Evolutionary conservation across 2,329 filamentous ascomycete species (phyloP).

Genomic region (Botrytis medusae): DNA sequence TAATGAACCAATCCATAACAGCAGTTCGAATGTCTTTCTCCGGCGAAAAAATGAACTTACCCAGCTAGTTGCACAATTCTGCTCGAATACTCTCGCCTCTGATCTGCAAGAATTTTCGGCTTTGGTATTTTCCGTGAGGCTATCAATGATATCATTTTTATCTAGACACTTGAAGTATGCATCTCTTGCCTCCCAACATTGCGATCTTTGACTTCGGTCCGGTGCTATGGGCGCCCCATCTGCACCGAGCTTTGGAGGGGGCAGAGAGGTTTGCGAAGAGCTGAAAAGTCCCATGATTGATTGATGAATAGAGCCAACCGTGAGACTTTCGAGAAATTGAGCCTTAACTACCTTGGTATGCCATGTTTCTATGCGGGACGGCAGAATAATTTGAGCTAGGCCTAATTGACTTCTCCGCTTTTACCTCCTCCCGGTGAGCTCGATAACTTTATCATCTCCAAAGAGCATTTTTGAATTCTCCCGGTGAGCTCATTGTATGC

Average conservation of each 20-base stretch:
- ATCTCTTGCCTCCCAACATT: conserved; percentile 90
- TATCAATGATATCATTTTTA: conserved; percentile 76
- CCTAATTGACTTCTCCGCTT: neutral
- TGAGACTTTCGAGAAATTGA: neutral
- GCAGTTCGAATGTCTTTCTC: neutral
- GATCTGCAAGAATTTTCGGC: conserved; percentile 57
- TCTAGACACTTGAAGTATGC: conserved; percentile 87
- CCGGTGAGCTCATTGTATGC: neutral
- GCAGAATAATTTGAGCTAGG: conserved; percentile 16
- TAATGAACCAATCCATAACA: neutral
- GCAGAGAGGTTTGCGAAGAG: conserved; percentile 35
- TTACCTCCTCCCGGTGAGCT: conserved; percentile 3
- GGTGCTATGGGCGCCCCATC: conserved; percentile 73
- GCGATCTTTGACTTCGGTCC: conserved; percentile 73
- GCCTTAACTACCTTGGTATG: neutral
- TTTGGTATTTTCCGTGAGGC: conserved; percentile 56
- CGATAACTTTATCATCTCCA: neutral
- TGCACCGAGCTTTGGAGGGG: conserved; percentile 48
- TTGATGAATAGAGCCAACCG: neutral
- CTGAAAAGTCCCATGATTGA: conserved; percentile 53
- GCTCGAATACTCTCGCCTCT: conserved; percentile 69
- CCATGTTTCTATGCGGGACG: neutral
- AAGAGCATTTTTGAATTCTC: neutral
- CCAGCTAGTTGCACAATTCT: conserved; percentile 87
- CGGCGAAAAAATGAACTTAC: conserved; percentile 51